Evolutionary conservation across 2,329 filamentous ascomycete species (phyloP).

Genomic region (Cadophora malorum): DNA sequence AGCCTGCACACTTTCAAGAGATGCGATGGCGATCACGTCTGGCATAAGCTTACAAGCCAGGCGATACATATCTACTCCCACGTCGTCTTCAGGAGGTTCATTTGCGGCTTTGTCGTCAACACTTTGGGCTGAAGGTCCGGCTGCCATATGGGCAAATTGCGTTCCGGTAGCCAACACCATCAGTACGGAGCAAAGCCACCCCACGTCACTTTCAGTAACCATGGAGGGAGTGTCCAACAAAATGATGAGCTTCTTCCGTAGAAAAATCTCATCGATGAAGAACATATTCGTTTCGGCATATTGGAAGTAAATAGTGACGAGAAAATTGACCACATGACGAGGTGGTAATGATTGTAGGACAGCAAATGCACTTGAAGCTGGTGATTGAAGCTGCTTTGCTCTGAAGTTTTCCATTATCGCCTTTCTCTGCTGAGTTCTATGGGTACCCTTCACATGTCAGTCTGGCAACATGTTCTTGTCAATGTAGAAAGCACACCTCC

Average conservation of each 20-base stretch:
- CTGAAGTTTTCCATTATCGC: constrained; percentile 1
- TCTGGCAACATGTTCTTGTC: background rate
- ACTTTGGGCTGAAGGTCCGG: too few species aligned
- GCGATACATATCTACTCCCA: constrained; percentile 5
- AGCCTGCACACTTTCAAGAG: constrained; percentile 15
- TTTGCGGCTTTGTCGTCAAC: background rate
- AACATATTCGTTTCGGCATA: constrained; percentile 7
- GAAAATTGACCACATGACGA: constrained; percentile 8
- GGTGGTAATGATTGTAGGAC: background rate
- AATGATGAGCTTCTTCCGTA: background rate
- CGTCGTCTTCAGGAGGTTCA: background rate
- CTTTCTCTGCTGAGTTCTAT: background rate
- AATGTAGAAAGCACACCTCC: background rate
- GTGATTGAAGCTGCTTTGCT: constrained; percentile 4
- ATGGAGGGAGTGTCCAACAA: background rate
- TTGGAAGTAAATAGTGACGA: constrained; percentile 4
- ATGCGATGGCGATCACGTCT: constrained; percentile 11
- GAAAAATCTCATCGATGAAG: constrained; percentile 3
- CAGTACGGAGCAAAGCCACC: constrained; percentile 8
- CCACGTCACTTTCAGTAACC: background rate
- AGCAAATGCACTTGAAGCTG: background rate
- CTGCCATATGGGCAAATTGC: constrained; percentile 8
- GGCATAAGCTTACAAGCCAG: constrained; percentile 3
- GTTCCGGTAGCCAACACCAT: constrained; percentile 8
- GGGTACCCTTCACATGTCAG: background rate